A percentile compares a stretch with the other conserved stretches of the same genome.
Evolutionary conservation across 116 monocot genomes (phyloP).

Genomic region (Trichopus zeylanicus): DNA sequence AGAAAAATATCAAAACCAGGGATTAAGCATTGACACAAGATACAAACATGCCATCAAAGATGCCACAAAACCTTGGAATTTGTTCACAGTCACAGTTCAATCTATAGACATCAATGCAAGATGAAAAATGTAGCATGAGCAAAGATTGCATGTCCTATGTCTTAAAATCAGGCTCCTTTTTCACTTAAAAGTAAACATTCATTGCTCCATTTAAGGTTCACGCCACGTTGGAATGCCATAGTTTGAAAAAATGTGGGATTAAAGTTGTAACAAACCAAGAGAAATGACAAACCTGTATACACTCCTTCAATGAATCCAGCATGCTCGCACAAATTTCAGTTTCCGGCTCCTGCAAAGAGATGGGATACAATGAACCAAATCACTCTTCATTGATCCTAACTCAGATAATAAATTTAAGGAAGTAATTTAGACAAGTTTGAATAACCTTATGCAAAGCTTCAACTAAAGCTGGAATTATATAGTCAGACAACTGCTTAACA

Average conservation of each 20-base stretch:
- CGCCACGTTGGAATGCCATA: background rate
- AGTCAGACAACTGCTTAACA: conserved; percentile 85
- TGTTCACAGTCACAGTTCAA: no score
- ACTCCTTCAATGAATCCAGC: conserved; percentile 90
- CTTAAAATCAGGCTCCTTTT: no score
- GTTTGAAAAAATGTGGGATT: background rate
- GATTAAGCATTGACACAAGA: no score
- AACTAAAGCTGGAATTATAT: conserved; percentile 83
- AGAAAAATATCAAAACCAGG: no score
- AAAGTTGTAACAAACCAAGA: background rate
- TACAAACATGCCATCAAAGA: no score
- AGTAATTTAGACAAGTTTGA: background rate
- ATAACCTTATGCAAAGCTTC: conserved; percentile 96
- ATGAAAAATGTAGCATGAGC: no score
- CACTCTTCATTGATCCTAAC: background rate
- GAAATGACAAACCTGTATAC: conserved; percentile 55
- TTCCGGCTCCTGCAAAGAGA: conserved; percentile 74
- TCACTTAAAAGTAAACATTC: no score
- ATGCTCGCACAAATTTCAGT: conserved; percentile 80
- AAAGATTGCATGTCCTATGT: no score
- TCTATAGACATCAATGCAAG: no score
- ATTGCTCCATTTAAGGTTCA: background rate
- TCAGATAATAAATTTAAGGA: background rate
- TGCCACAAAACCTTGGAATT: no score
- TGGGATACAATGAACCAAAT: background rate